These are phyloP conservation scores for Nakazawaea sp. DNA, from an alignment of 805 yeast species.

Conservation along the genomic window DNA sequence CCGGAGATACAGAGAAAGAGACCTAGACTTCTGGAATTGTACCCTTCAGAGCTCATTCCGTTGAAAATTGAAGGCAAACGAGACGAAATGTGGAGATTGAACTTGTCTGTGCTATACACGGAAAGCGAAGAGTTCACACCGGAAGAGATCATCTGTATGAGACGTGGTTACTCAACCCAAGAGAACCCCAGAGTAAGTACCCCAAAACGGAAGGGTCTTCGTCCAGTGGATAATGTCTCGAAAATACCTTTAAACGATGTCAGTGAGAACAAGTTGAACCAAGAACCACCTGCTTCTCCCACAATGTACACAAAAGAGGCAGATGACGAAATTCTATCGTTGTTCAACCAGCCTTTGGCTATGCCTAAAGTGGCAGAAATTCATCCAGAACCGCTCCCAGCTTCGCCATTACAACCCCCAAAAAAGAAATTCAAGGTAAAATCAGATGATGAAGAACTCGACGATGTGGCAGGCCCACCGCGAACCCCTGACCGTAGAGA, in stretches of 20 bases:
- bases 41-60: slow-evolving; percentile 22
- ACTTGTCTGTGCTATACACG: slow-evolving; percentile 51
- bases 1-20: neutral
- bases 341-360: slow-evolving; percentile 57
- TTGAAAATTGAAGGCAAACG: slow-evolving; percentile 51
- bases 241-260: neutral
- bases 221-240: neutral
- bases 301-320: slow-evolving; percentile 75
- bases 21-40: neutral
- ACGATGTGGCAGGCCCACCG: neutral
- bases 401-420: neutral
- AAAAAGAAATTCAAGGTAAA: neutral
- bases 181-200: neutral
- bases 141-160: slow-evolving; percentile 55
- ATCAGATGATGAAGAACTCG: slow-evolving; percentile 1
- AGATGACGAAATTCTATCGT: slow-evolving; percentile 60
- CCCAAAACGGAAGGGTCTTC: neutral
- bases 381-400: too few relatives aligned
- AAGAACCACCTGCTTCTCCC: slow-evolving; percentile 62
- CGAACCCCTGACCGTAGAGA: slow-evolving; percentile 1
- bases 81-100: slow-evolving; percentile 52
- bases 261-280: neutral
- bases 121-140: slow-evolving; percentile 48
- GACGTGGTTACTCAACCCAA: slow-evolving; percentile 24
- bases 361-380: too few relatives aligned